phyloP scores from a whole-genome alignment of 2,329 filamentous ascomycete species.

The Aspergillus texensis region DNA sequence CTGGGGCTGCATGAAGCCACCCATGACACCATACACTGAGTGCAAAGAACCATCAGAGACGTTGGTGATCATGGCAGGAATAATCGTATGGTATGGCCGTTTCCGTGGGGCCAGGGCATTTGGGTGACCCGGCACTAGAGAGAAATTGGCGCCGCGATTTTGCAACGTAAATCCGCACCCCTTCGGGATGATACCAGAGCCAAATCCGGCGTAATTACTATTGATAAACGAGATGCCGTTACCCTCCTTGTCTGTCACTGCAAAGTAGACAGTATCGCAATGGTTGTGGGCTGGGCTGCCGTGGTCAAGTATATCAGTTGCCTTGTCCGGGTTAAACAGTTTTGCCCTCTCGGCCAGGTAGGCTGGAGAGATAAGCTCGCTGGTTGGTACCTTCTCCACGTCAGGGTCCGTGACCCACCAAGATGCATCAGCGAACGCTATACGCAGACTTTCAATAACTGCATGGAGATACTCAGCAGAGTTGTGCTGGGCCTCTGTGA shows the following conservation, averaged over 20 bases:
- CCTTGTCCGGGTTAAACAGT: constrained; percentile 60
- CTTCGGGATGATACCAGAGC: constrained; percentile 79
- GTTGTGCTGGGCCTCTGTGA: constrained; percentile 75
- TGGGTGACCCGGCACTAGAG: constrained; percentile 68
- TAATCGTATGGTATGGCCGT: constrained; percentile 96
- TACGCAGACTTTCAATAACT: constrained; percentile 82
- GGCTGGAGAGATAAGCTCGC: constrained; percentile 67
- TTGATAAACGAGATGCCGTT: constrained; percentile 98
- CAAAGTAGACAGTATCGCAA: constrained; percentile 94
- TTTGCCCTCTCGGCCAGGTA: constrained; percentile 74
- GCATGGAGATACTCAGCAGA: constrained; percentile 79
- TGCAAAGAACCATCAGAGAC: constrained; percentile 72
- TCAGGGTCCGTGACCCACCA: constrained; percentile 92
- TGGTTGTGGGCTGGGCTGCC: constrained; percentile 83
- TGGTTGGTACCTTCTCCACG: constrained; percentile 68
- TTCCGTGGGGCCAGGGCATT: constrained; percentile 81
- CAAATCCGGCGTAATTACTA: constrained; percentile 86
- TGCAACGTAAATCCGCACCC: constrained; percentile 93
- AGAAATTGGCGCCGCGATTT: constrained; percentile 89
- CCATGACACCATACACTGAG: constrained; percentile 93
- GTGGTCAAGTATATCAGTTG: constrained; percentile 60
- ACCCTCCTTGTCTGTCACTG: constrained; percentile 75
- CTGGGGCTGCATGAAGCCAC: constrained; percentile 97
- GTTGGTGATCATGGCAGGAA: constrained; percentile 87
- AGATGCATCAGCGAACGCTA: constrained; percentile 84